phyloP scores from a whole-genome alignment of 2,329 filamentous ascomycete genomes.

The Atkinsonella texensis region DNA sequence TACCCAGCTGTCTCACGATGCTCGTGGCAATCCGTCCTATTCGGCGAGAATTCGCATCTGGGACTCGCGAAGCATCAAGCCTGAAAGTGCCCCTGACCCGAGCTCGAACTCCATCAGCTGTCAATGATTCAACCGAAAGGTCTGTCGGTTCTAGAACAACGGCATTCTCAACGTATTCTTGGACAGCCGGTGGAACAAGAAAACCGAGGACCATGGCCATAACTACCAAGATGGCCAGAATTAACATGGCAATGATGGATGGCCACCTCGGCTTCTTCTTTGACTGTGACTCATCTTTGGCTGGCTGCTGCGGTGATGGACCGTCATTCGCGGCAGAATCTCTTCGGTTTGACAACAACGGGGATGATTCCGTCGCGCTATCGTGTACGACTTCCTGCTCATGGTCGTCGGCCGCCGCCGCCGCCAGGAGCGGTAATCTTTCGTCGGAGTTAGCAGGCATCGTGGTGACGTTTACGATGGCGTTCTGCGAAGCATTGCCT shows the following conservation, averaged over 20 bases:
- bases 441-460: slow-evolving; percentile 32
- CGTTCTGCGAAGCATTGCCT: background rate
- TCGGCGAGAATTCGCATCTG: slow-evolving; percentile 56
- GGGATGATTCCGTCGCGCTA: slow-evolving; percentile 34
- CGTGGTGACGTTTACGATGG: slow-evolving; percentile 6
- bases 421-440: slow-evolving; percentile 31
- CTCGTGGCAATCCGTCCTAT: slow-evolving; percentile 70
- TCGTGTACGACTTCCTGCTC: slow-evolving; percentile 10
- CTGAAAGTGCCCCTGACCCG: slow-evolving; percentile 72
- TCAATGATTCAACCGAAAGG: slow-evolving; percentile 78
- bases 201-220: slow-evolving; percentile 69
- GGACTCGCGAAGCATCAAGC: slow-evolving; percentile 67
- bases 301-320: slow-evolving; percentile 17
- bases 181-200: slow-evolving; percentile 64
- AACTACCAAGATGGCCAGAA: slow-evolving; percentile 51
- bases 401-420: slow-evolving; percentile 16
- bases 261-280: slow-evolving; percentile 47
- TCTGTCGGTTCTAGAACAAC: slow-evolving; percentile 71
- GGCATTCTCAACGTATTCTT: slow-evolving; percentile 78
- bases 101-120: slow-evolving; percentile 61
- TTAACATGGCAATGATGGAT: slow-evolving; percentile 58
- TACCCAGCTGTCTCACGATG: slow-evolving; percentile 67
- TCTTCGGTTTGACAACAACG: slow-evolving; percentile 29
- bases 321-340: slow-evolving; percentile 19
- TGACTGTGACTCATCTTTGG: slow-evolving; percentile 14